Evolutionary conservation across 2,329 filamentous ascomycete genomes (phyloP).

Genomic region (Biscogniauxia mediterranea): DNA sequence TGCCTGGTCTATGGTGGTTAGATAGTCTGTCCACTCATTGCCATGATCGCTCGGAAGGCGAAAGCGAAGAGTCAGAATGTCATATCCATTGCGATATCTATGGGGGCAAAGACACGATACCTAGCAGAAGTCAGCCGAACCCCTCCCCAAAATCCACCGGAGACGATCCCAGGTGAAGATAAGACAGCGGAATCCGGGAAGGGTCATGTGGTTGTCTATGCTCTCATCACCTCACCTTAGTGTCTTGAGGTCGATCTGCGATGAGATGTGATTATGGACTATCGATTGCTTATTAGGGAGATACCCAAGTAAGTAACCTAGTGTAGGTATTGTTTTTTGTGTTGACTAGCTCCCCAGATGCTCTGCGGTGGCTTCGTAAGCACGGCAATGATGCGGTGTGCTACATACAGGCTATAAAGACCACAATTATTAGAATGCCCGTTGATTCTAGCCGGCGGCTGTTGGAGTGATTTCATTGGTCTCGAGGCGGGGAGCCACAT

Average conservation of each 20-base stretch:
- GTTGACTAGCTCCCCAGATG: background rate
- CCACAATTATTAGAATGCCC: background rate
- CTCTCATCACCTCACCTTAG: slow-evolving; percentile 15
- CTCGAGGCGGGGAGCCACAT: background rate
- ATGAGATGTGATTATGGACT: background rate
- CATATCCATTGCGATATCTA: background rate
- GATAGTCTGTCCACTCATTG: background rate
- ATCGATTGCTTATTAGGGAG: background rate
- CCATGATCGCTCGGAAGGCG: background rate
- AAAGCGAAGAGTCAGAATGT: background rate
- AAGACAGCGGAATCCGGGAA: background rate
- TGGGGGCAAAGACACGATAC: background rate
- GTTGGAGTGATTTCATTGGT: background rate
- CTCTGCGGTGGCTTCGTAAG: background rate
- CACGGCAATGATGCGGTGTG: background rate
- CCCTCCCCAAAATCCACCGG: background rate
- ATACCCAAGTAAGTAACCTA: too few relatives aligned
- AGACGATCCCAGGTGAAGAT: background rate
- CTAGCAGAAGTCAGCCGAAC: background rate
- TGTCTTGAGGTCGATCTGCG: slow-evolving; percentile 11
- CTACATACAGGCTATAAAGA: background rate
- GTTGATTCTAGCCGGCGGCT: background rate
- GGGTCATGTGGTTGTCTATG: background rate
- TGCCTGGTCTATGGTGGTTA: background rate
- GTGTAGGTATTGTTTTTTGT: background rate